A percentile compares a stretch with the other conserved stretches of the same genome.
Evolutionary conservation across 371 early-diverging fungal species (phyloP).

Genomic region (Mucor ambiguus): DNA sequence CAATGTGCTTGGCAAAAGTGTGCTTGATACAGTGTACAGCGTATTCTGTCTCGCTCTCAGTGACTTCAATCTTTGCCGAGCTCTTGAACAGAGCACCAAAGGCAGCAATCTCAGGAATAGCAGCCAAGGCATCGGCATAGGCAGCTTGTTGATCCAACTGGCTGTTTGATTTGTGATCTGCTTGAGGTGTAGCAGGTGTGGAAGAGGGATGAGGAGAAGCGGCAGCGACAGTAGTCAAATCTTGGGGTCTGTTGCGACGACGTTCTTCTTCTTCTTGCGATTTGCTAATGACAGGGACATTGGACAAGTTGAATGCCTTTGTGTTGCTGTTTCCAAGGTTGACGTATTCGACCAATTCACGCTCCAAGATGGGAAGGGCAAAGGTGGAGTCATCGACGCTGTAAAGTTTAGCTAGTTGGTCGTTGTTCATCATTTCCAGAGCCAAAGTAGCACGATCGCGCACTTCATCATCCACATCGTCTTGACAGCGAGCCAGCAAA

Average conservation of each 20-base stretch:
- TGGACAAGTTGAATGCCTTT: constrained; percentile 68
- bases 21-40: constrained; percentile 92
- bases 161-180: background rate
- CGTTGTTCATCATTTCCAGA: constrained; percentile 76
- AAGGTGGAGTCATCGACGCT: constrained; percentile 81
- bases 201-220: constrained; percentile 30
- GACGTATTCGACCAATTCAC: constrained; percentile 82
- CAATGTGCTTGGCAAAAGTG: constrained; percentile 85
- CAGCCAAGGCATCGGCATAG: constrained; percentile 77
- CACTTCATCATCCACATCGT: constrained; percentile 98
- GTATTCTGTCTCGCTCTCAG: constrained; percentile 97
- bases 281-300: constrained; percentile 81
- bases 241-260: constrained; percentile 44
- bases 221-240: constrained; percentile 27
- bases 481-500: constrained; percentile 90
- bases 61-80: constrained; percentile 75
- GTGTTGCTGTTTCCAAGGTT: constrained; percentile 59
- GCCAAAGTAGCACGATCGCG: constrained; percentile 96
- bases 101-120: constrained; percentile 80
- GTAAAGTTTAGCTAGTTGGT: constrained; percentile 58
- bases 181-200: constrained; percentile 15
- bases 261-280: constrained; percentile 78
- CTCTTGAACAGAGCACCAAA: constrained; percentile 89
- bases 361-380: constrained; percentile 86
- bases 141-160: constrained; percentile 63